Conservation (phyloP, 306 rosid species). For the Quillaja saponaria region DNA sequence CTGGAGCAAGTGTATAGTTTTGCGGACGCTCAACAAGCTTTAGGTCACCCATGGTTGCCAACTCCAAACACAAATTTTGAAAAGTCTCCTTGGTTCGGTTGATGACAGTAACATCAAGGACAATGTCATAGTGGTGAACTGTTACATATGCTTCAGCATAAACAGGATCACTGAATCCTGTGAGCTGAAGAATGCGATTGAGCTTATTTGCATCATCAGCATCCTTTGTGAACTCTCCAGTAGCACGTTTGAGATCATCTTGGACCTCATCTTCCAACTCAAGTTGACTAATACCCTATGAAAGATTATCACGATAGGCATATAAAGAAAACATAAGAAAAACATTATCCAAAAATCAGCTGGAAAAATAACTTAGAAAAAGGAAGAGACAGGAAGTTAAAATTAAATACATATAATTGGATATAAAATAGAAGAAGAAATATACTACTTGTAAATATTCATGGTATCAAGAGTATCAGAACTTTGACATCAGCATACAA, state of each 20-base stretch:
- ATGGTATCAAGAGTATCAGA: constrained; percentile 1
- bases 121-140: constrained; percentile 95
- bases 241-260: constrained; percentile 97
- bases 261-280: constrained; percentile 99
- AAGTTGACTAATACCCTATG: constrained; percentile 98
- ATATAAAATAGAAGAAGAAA: background rate
- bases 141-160: constrained; percentile 99
- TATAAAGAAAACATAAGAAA: constrained; percentile 1
- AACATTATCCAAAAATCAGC: background rate
- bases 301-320: constrained; percentile 24
- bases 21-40: constrained; percentile 99
- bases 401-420: background rate
- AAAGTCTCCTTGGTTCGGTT: constrained; percentile 95
- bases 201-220: constrained; percentile 89
- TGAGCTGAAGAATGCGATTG: constrained; percentile 97
- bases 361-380: constrained; percentile 2
- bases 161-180: constrained; percentile 99
- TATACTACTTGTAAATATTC: background rate
- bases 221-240: constrained; percentile 94
- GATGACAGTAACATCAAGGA: constrained; percentile 95
- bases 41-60: constrained; percentile 99
- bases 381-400: no score
- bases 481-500: constrained; percentile 6
- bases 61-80: constrained; percentile 96
- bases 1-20: constrained; percentile 95